phyloP scores from a whole-genome alignment of 257 asterid genomes.

The Jacaranda copaia region DNA sequence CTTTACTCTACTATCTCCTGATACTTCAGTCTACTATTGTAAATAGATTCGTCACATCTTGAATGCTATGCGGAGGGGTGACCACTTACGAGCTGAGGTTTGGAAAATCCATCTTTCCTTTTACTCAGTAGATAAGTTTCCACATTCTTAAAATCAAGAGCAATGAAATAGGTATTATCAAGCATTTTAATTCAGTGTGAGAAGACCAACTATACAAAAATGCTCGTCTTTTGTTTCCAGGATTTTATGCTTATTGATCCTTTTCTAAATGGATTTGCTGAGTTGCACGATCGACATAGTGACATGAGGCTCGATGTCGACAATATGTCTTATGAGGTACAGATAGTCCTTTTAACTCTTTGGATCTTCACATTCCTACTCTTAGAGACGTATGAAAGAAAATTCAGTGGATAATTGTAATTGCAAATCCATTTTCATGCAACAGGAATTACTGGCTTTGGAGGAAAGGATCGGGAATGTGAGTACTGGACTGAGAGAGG shows the following conservation, averaged over 20 bases:
- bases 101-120: constrained; percentile 14
- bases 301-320: constrained; percentile 76
- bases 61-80: constrained; percentile 52
- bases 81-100: constrained; percentile 52
- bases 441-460: constrained; percentile 66
- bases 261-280: constrained; percentile 40
- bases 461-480: constrained; percentile 70
- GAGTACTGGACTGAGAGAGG: constrained; percentile 59
- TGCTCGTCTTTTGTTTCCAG: constrained; percentile 34
- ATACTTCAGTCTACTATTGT: not conserved
- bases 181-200: not conserved
- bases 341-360: not conserved
- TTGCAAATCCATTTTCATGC: not conserved
- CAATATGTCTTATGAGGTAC: constrained; percentile 76
- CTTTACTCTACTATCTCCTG: not conserved
- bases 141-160: too few species aligned
- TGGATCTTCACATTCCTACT: not conserved
- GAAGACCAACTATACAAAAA: not conserved
- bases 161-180: not conserved
- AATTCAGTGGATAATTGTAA: not conserved
- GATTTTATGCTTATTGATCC: constrained; percentile 55
- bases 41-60: constrained; percentile 57
- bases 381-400: not conserved
- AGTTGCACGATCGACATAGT: constrained; percentile 63
- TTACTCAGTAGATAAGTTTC: not conserved